A percentile compares a stretch with the other conserved stretches of the same genome.
phyloP scores from a whole-genome alignment of 2,329 filamentous ascomycete species.

The Sclerotinia nivalis region DNA sequence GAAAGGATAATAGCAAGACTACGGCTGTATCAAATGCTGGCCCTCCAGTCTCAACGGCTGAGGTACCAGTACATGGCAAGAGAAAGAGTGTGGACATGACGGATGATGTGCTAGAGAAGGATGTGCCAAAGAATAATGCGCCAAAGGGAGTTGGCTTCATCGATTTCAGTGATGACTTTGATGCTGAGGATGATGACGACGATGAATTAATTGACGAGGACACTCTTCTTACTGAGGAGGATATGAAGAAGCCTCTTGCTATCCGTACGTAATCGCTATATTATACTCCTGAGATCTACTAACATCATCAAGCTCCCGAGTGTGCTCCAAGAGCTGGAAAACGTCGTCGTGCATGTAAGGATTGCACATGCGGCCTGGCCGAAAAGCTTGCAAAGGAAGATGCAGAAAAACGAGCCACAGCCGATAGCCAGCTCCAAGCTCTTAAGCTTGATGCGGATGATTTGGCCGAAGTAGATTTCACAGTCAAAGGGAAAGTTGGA shows the following conservation, averaged over 20 bases:
- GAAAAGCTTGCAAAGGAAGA: constrained; percentile 87
- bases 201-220: constrained; percentile 94
- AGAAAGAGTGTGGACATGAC: constrained; percentile 35
- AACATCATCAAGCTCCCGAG: constrained; percentile 63
- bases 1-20: constrained; percentile 55
- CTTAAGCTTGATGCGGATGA: constrained; percentile 76
- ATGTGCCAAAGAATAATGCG: constrained; percentile 2
- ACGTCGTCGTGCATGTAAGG: constrained; percentile 91
- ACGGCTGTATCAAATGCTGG: constrained; percentile 43
- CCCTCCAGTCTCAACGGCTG: constrained; percentile 39
- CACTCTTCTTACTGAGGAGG: constrained; percentile 79
- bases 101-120: constrained; percentile 25
- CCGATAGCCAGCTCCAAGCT: constrained; percentile 63
- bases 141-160: constrained; percentile 67
- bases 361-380: constrained; percentile 93
- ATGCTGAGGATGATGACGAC: constrained; percentile 63
- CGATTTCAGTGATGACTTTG: constrained; percentile 57
- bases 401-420: constrained; percentile 61
- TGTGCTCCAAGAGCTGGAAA: constrained; percentile 87
- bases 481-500: constrained; percentile 93
- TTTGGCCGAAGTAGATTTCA: constrained; percentile 90
- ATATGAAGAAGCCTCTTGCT: constrained; percentile 73
- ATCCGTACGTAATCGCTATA: constrained; percentile 65
- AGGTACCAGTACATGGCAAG: constrained; percentile 37
- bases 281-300: constrained; percentile 17